A percentile compares a stretch with the other conserved stretches of the same genome.
These are phyloP conservation scores for Epichloe uncinata DNA, from an alignment of 2,329 filamentous ascomycete species.

Conservation along the genomic window DNA sequence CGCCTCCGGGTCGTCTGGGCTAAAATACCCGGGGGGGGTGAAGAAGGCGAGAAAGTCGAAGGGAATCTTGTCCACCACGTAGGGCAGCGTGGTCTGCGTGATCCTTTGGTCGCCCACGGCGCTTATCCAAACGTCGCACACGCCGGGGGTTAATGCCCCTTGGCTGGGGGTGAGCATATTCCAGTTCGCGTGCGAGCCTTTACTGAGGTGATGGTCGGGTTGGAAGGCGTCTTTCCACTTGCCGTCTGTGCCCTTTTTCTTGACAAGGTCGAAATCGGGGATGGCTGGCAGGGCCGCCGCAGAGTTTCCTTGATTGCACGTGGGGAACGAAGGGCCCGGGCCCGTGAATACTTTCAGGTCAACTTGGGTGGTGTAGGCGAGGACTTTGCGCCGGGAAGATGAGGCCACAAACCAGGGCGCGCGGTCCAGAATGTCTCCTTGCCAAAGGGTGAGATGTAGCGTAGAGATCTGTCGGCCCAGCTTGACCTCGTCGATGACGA, in stretches of 20 bases:
- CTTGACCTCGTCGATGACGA: conserved; percentile 11
- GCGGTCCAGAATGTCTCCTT: conserved; percentile 15
- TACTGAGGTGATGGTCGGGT: conserved; percentile 15
- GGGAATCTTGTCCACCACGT: conserved; percentile 50
- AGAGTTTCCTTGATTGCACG: conserved; percentile 11
- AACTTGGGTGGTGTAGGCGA: conserved; percentile 20
- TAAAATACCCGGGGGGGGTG: neutral
- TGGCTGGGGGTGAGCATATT: conserved; percentile 16
- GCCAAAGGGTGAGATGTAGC: conserved; percentile 19
- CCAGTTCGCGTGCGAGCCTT: conserved; percentile 14
- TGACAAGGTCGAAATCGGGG: conserved; percentile 9
- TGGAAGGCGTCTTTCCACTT: conserved; percentile 9
- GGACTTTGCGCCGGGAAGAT: conserved; percentile 15
- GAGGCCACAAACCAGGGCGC: conserved; percentile 18
- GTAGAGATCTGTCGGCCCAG: conserved; percentile 1
- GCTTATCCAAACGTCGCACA: conserved; percentile 41
- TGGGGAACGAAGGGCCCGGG: conserved; percentile 19
- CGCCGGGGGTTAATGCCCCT: conserved; percentile 6
- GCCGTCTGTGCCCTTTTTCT: conserved; percentile 4
- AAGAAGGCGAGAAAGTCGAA: conserved; percentile 2
- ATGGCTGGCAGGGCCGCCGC: conserved; percentile 7
- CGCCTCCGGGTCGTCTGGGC: neutral
- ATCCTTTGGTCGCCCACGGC: conserved; percentile 46
- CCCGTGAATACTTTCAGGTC: conserved; percentile 16
- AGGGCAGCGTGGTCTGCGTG: conserved; percentile 51